Evolutionary conservation across 2,329 filamentous ascomycete genomes (phyloP), one percentile per base, ranked within the genome.

Genomic region (Pseudogymnoascus sp.): DNA sequence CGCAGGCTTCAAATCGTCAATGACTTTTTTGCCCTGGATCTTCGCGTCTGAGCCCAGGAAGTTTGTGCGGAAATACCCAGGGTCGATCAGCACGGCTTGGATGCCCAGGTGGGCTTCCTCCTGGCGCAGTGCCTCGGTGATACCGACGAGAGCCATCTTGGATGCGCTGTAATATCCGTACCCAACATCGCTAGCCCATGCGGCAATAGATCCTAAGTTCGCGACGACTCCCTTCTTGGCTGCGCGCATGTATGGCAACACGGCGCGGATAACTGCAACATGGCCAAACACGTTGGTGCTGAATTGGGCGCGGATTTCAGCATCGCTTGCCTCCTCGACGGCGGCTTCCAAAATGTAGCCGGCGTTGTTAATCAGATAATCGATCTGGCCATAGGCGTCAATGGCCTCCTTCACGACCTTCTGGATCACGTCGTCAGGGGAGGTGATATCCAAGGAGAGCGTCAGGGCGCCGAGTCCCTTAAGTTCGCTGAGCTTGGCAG

Each of bases 201-300:
- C 79, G 2, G 72, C 79, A n/a, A 79, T 72, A 66, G 76, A 79
- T 33, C 78, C 78, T 63, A 83, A 68, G 66, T 80, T 81, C 64
- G 79, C 71, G 59, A 83, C 76, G 19, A 75, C 74, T 6, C 80
- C 78, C 3, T 73, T 72, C 1, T 70, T 64, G 2, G 75, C 76
- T 10, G 71, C 68, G 19, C 81, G 77, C 70, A 84, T 75, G 23
- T 75, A 71, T 0, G 81, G 80, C 0, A 83, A 70, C 10, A 78
- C 76, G 0, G 80, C 80, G 7, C 78, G 78, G 28, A 77, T 75
- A 0, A 82, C 76, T 64, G 79, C 81, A 60, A 82, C 71, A 15
- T 74, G 71, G 7, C 81, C 82, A 66, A 83, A 80, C 47, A 84
- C 80, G 63, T 85, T 85, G 38, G 80, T 82, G 70, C 79, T 77